These are phyloP conservation scores for Moringa oleifera DNA, from an alignment of 345 rosid species.

Conservation along the genomic window DNA sequence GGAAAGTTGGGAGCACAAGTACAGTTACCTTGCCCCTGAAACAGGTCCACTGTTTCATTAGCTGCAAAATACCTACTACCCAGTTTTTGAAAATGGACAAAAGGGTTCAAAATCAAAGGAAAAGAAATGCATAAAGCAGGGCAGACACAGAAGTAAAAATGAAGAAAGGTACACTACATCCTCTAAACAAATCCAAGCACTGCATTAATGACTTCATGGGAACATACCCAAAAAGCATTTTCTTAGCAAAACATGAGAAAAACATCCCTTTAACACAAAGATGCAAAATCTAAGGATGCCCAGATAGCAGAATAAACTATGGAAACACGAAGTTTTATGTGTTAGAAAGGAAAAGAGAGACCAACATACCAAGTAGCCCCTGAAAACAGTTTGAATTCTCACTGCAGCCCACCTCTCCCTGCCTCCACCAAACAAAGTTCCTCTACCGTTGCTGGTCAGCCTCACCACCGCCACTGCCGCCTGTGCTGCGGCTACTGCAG, in stretches of 20 bases:
- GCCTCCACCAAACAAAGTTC: conserved; percentile 20
- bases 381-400: conserved; percentile 51
- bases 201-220: too few relatives aligned
- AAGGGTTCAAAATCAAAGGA: too few relatives aligned
- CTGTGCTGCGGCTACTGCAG: conserved; percentile 49
- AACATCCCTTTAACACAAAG: background rate
- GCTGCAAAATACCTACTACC: background rate
- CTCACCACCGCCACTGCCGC: conserved; percentile 48
- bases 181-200: too few relatives aligned
- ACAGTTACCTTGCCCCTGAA: conserved; percentile 9
- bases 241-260: background rate
- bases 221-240: too few relatives aligned
- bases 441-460: conserved; percentile 40
- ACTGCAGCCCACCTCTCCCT: conserved; percentile 44
- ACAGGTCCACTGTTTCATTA: conserved; percentile 17
- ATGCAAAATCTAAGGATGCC: background rate
- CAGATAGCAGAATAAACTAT: background rate
- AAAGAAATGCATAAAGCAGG: too few relatives aligned
- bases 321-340: background rate
- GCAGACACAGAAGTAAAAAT: conserved; percentile 18
- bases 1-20: background rate
- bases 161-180: conserved; percentile 9
- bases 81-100: too few relatives aligned
- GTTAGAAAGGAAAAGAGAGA: background rate
- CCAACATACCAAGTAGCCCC: conserved; percentile 58